phyloP scores from a whole-genome alignment of 441 rosid species.

The Dalechampia spathulata region DNA sequence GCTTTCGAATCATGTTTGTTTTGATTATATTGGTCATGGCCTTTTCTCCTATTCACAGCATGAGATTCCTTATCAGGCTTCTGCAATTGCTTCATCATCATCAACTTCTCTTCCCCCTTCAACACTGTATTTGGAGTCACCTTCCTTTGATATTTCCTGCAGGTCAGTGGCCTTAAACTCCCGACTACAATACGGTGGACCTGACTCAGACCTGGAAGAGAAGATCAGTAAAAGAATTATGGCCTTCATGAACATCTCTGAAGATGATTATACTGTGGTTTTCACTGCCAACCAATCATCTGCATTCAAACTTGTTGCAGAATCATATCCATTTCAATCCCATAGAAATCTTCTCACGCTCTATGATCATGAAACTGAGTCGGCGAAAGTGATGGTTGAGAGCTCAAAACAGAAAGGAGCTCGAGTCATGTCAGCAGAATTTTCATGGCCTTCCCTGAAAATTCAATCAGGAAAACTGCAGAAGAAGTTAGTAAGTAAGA shows the following conservation, averaged over 20 bases:
- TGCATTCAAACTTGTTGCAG: constrained; percentile 78
- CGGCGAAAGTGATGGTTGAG: constrained; percentile 45
- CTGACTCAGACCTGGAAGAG: constrained; percentile 45
- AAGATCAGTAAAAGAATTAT: constrained; percentile 47
- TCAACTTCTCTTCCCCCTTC: constrained; percentile 14
- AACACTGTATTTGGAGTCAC: constrained; percentile 8
- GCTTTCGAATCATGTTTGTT: constrained; percentile 37
- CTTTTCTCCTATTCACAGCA: constrained; percentile 72
- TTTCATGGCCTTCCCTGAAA: constrained; percentile 61
- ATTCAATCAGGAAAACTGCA: constrained; percentile 45
- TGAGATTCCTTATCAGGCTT: constrained; percentile 6
- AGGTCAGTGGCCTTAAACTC: constrained; percentile 43
- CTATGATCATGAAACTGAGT: constrained; percentile 74
- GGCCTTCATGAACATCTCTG: constrained; percentile 66
- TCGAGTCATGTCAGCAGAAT: constrained; percentile 47
- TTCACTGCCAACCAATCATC: constrained; percentile 69
- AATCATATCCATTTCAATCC: constrained; percentile 57
- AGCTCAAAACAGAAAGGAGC: constrained; percentile 61
- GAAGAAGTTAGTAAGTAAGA: constrained; percentile 39
- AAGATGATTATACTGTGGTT: constrained; percentile 58
- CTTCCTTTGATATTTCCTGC: constrained; percentile 42
- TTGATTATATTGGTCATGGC: constrained; percentile 60
- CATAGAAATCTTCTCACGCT: constrained; percentile 57
- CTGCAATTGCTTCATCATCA: constrained; percentile 24
- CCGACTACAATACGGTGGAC: constrained; percentile 35